Base-by-base conservation (phyloP, 2,329 filamentous ascomycete genomes). In the Cryphonectria japonica region DNA sequence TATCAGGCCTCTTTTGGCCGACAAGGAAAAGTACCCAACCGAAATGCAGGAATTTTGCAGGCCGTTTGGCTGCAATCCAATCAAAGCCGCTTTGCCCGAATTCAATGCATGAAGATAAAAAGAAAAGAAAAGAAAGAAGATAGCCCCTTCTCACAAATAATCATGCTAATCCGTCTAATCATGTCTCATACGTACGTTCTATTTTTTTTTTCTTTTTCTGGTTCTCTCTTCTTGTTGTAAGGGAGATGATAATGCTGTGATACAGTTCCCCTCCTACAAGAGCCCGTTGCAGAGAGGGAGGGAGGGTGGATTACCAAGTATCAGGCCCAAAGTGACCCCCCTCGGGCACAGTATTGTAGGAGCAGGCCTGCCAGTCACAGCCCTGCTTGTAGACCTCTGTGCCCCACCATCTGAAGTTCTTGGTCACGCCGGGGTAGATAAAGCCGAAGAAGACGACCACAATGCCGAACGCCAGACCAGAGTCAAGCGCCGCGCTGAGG, bases 381-480 rank as follows among this genome's bases (percentile, higher is more conserved):
- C 93, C 93, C 79, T 90, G 86, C 80, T 94, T 95, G 79, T 94
- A 94, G 6, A 95, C 87, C 77, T 96, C 92, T 0, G 94, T 97
- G 0, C 94, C 94, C 94, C 93, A 97, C 94, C 93, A 97, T 70
- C 85, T 89, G 77, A 96, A 94, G 39, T 86, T 85, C 54, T 88
- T 86, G 83, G 91, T 92, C 84, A 86, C 88, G 0, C 92, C 92
- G 0, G 93, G 92, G 78, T 94, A 95, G n/a, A 96, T 87, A 74
- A 97, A 92, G 0, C 90, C 92, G 76, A 97, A 95, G 79, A 97
- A 97, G 37, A 96, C 90, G 4, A 95, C 87, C 13, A 97, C 90
- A 50, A 96, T 91, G 39, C 92, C 92, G 76, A 95, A 93, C 0
- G 94, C 93, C 29, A 97, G 83, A 0, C 93, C 93, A 0, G 92